Evolutionary conservation across 257 asterid genomes (phyloP).

Genomic region (Fraxinus cuspidata): DNA sequence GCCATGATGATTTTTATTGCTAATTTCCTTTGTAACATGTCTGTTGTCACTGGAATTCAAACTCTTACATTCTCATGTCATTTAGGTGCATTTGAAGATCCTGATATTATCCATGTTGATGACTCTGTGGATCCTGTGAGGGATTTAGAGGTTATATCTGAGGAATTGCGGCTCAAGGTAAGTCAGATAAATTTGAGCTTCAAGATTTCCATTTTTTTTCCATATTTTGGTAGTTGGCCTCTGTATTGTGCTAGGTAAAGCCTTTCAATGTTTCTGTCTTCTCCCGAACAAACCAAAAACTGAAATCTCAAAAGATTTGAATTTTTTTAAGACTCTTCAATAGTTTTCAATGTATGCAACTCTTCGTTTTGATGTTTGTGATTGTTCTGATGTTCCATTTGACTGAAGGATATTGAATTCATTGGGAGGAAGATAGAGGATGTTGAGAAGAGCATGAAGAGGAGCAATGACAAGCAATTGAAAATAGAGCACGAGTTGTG

Average conservation of each 20-base stretch:
- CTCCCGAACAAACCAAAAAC: background rate
- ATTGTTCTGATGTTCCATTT: conserved; percentile 22
- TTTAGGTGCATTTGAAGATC: conserved; percentile 96
- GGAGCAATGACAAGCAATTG: conserved; percentile 98
- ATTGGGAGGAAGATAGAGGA: conserved; percentile 85
- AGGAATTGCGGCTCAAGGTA: conserved; percentile 93
- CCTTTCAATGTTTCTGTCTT: background rate
- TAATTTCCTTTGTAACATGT: background rate
- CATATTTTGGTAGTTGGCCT: background rate
- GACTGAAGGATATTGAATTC: conserved; percentile 84
- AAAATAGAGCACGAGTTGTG: conserved; percentile 90
- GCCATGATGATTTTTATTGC: background rate
- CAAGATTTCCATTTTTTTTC: background rate
- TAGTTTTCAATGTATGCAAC: conserved; percentile 14
- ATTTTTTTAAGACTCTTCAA: background rate
- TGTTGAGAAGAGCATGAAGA: conserved; percentile 98
- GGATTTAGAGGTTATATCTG: conserved; percentile 83
- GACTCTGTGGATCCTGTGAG: conserved; percentile 95
- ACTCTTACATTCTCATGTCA: conserved; percentile 13
- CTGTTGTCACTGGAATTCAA: conserved; percentile 13
- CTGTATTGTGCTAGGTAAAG: background rate
- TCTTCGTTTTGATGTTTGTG: conserved; percentile 21
- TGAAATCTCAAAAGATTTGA: background rate
- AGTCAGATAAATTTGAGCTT: conserved; percentile 7
- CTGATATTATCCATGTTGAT: conserved; percentile 94